Evolutionary conservation across 2,329 filamentous ascomycete species (phyloP), one percentile per base, ranked within the genome.

Genomic region (Keithomyces neogunnii): DNA sequence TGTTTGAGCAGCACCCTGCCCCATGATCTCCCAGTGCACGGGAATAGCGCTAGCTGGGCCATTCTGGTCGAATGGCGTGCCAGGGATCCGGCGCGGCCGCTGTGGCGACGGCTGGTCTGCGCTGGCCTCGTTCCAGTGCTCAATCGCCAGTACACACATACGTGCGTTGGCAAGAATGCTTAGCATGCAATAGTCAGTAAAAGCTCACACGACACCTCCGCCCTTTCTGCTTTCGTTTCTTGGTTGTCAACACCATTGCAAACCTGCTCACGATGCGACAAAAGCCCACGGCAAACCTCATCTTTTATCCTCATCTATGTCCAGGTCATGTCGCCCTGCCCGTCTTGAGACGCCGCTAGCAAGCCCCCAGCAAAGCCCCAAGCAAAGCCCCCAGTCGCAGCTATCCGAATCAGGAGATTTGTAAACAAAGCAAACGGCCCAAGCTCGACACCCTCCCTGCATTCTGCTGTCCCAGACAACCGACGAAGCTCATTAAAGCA

Each of bases 381-480:
- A 13, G 32, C 48, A 55, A 51, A 47, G 48, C 55, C 54, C 54
- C 55, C 46, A 38, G 54, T 57, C 56, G 56, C 56, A 65, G 66
- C 62, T 65, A 60, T 67, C 67, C 66, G 56, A 64, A 66, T 64
- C 57, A 60, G 67, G 67, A 62, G 60, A 63, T 64, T 63, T 62
- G 67, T 70, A 69, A 71, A 69, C 69, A 71, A 70, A 67, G 51
- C 30, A 29, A 60, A 36, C 47, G 65, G 60, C 54, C 65, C 62
- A 60, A 66, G 63, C 64, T 63, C 55, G 52, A 56, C 54, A 56
- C 52, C 30, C 46, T 28, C 36, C n/a, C 49, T 55, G 58, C 19
- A 19, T 19, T 19, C 57, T 54, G 63, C 64, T 67, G 62, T 63
- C 66, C 67, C 64, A 62, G 65, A 65, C 64, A 68, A 66, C 63